Base-by-base conservation (phyloP, 1,139 yeast genomes). In the Pichia sp. region DNA sequence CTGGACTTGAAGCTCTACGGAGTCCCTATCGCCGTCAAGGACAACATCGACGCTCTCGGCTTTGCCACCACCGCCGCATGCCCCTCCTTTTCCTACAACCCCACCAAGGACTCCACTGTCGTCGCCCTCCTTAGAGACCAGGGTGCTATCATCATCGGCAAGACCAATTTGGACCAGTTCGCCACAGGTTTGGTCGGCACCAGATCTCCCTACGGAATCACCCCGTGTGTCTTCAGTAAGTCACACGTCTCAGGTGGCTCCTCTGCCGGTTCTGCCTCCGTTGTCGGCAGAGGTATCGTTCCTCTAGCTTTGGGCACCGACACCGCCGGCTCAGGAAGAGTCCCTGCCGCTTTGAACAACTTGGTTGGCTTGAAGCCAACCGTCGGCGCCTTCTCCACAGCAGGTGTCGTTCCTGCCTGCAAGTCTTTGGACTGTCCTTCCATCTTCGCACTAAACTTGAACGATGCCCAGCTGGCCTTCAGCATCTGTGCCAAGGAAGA, bases 301-400 rank as follows among this genome's bases (percentile, higher is more conserved):
- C 96, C 98, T 26, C 63, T 91, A 49, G 76, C 96, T 2, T 75
- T 93, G 60, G 98, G 98, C 47, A 91, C 98, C 7, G 99, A 93
- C 66, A 93, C 99, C 44, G 98, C 98, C n/a, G 99, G 99, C 23
- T 87, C 96, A 12, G 97, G 97, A 46, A 79, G 98, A 64, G 98
- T 93, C 30, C 99, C 99, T 25, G 98, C 98, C n/a, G 93, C 90
- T 23, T 76, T 91, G 61, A 93, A 93, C 75, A 91, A 91, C 67
- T 70, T 93, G 61, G 78, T 93, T 58, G 98, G 98, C 13, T 77
- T 93, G 56, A 93, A 93, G 68, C 98, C 99, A 34, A 84, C 97
- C 2, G 82, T 83, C 57, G 99, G 98, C 44, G 82, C 82, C 0
- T 83, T 91, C 61, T 86, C 96, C 10, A 82, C 95, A 55, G 68